These are phyloP conservation scores for Monocercomonoides exilis DNA, from an alignment of 78 protist species.

Conservation along the genomic window DNA sequence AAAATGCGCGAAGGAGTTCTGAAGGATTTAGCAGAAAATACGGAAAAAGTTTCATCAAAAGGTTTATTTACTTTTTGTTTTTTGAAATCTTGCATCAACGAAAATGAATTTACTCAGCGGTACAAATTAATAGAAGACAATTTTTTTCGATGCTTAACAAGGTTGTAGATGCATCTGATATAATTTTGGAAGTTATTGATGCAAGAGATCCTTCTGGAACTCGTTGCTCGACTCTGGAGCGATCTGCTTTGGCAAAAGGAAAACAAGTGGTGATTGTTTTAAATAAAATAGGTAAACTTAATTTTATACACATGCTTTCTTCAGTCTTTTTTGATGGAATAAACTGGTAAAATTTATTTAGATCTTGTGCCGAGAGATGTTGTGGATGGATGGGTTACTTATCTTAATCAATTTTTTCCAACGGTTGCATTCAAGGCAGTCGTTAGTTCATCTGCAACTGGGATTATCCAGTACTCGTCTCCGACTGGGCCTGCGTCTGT, in stretches of 20 bases:
- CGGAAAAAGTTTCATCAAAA: neutral
- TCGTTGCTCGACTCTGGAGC: conserved; percentile 76
- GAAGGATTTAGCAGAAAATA: conserved; percentile 20
- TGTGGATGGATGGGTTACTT: conserved; percentile 56
- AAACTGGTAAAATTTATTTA: neutral
- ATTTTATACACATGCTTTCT: neutral
- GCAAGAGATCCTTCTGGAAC: conserved; percentile 98
- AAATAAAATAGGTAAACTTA: conserved; percentile 66
- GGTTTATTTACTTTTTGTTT: neutral
- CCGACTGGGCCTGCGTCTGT: too few relatives aligned
- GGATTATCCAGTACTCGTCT: too few relatives aligned
- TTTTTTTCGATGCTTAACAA: conserved; percentile 56
- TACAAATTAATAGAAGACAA: neutral
- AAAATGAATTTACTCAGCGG: too few relatives aligned
- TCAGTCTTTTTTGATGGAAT: neutral
- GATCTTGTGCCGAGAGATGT: conserved; percentile 79
- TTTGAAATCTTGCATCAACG: neutral
- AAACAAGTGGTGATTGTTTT: conserved; percentile 72
- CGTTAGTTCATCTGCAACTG: conserved; percentile 33
- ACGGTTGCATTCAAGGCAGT: conserved; percentile 74
- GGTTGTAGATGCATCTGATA: conserved; percentile 80
- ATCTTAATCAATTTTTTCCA: conserved; percentile 55
- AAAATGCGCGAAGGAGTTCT: conserved; percentile 16
- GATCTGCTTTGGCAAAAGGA: conserved; percentile 28
- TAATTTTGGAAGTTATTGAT: conserved; percentile 80